Percentiles rank a stretch among this genome's conserved stretches.
phyloP scores from a whole-genome alignment of 1,139 yeast species.

The Sugiyamaella japonica region DNA sequence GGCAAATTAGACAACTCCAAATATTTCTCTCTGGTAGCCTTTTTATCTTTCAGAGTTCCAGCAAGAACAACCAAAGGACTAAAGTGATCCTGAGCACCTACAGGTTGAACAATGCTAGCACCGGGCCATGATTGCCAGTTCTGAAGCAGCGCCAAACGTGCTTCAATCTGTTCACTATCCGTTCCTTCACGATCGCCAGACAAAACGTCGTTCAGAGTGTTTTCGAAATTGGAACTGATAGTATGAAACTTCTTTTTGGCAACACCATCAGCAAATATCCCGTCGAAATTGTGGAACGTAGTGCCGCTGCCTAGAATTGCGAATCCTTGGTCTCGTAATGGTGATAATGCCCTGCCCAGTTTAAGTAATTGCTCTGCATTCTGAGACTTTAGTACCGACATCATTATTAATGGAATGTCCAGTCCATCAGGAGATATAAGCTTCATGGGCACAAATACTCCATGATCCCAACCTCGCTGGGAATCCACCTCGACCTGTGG shows the following conservation, averaged over 20 bases:
- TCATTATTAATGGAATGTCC: constrained; percentile 21
- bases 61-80: constrained; percentile 22
- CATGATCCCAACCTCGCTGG: constrained; percentile 22
- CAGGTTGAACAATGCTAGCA: constrained; percentile 19
- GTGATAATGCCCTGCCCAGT: constrained; percentile 17
- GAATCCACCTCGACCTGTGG: constrained; percentile 10
- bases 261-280: constrained; percentile 11
- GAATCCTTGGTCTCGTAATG: constrained; percentile 19
- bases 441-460: constrained; percentile 21
- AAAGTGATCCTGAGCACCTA: constrained; percentile 19
- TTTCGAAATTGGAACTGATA: constrained; percentile 8
- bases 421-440: constrained; percentile 19
- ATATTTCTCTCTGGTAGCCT: constrained; percentile 11
- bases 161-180: constrained; percentile 4
- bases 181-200: constrained; percentile 4
- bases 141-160: constrained; percentile 8
- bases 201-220: constrained; percentile 9
- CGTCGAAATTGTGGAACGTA: constrained; percentile 20
- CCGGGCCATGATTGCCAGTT: constrained; percentile 20
- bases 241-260: constrained; percentile 10
- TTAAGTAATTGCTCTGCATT: constrained; percentile 13
- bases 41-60: constrained; percentile 13
- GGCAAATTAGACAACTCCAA: constrained; percentile 14
- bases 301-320: constrained; percentile 21
- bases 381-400: constrained; percentile 21